phyloP scores from a whole-genome alignment of 2,329 filamentous ascomycete genomes.

The Aspergillus neotritici region DNA sequence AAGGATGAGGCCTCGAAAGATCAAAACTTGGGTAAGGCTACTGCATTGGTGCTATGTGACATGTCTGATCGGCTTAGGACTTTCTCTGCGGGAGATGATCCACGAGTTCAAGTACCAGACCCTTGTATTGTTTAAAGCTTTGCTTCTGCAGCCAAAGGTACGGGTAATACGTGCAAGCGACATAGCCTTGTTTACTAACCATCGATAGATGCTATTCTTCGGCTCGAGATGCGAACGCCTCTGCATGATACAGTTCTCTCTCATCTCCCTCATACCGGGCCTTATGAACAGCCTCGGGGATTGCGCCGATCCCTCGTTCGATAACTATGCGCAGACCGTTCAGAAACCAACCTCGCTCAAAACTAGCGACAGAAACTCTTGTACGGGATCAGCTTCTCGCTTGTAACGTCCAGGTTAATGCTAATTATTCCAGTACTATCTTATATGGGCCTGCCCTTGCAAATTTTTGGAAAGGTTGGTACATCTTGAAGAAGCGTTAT shows the following conservation, averaged over 20 bases:
- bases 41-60: constrained; percentile 5
- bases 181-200: constrained; percentile 9
- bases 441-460: constrained; percentile 91
- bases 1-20: constrained; percentile 70
- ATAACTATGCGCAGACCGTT: constrained; percentile 70
- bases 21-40: constrained; percentile 72
- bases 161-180: neutral
- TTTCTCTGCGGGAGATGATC: constrained; percentile 81
- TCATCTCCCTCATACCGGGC: constrained; percentile 90
- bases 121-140: constrained; percentile 86
- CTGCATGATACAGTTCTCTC: constrained; percentile 97
- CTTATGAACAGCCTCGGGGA: constrained; percentile 89
- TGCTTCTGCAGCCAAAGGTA: constrained; percentile 91
- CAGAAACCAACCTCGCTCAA: constrained; percentile 75
- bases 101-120: constrained; percentile 95
- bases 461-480: constrained; percentile 82
- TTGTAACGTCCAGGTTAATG: neutral
- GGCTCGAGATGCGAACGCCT: constrained; percentile 91
- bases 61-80: constrained; percentile 35
- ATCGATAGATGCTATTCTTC: constrained; percentile 86
- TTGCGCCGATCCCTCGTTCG: constrained; percentile 87
- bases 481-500: constrained; percentile 42
- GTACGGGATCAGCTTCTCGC: constrained; percentile 31
- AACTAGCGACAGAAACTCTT: constrained; percentile 84
- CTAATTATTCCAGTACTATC: constrained; percentile 57